Percentiles rank a stretch among this genome's conserved stretches.
phyloP scores from a whole-genome alignment of 768 basidiomycete genomes.

The Sarcomyxa edulis region DNA sequence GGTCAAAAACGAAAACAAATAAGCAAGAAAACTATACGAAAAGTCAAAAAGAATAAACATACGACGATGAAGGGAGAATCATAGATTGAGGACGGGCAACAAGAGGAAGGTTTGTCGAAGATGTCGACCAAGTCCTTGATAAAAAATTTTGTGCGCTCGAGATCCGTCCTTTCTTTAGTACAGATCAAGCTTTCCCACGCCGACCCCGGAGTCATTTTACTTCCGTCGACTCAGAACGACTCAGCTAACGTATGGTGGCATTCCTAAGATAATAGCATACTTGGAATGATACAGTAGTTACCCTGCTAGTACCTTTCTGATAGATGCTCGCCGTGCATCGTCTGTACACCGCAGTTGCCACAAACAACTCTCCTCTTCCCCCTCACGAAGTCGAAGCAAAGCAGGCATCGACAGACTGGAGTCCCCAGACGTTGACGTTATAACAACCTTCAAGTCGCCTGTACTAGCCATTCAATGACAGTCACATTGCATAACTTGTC shows the following conservation, averaged over 20 bases:
- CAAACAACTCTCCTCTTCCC: conserved; percentile 65
- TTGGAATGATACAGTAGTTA: too few relatives aligned
- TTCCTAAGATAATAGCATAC: too few relatives aligned
- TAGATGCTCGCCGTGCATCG: conserved; percentile 29
- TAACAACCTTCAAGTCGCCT: conserved; percentile 67
- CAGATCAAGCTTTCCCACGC: too few relatives aligned
- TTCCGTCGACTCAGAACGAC: too few relatives aligned
- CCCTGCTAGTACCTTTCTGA: too few relatives aligned
- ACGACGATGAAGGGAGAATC: conserved; percentile 39
- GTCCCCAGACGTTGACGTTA: conserved; percentile 22
- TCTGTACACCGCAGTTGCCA: conserved; percentile 64
- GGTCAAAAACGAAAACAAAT: conserved; percentile 6
- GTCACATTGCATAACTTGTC: too few relatives aligned
- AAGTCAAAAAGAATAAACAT: conserved; percentile 13
- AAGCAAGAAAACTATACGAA: background rate
- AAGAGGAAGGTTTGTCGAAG: conserved; percentile 8
- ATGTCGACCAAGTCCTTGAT: conserved; percentile 5
- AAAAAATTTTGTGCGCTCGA: conserved; percentile 5
- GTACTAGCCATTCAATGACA: too few relatives aligned
- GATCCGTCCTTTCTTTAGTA: too few relatives aligned
- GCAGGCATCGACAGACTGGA: conserved; percentile 19
- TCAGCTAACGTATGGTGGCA: too few relatives aligned
- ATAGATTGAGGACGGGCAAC: conserved; percentile 40
- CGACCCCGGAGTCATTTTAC: too few relatives aligned
- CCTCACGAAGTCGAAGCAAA: conserved; percentile 52